Conservation (phyloP, 129 eudicot species). For the Helianthus tuberosus region DNA sequence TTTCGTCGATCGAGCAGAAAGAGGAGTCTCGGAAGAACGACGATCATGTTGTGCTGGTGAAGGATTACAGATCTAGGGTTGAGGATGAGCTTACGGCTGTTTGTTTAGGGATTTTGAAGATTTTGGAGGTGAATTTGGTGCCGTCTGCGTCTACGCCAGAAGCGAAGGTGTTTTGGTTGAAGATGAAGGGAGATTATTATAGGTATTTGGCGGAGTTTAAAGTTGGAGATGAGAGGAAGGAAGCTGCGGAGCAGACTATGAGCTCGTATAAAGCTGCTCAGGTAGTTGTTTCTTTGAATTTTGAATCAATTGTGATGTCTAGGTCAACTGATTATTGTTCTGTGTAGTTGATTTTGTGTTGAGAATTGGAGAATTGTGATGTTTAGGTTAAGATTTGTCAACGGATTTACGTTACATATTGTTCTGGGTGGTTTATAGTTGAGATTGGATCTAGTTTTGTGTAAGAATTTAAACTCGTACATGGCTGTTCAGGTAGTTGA, state of each 20-base stretch:
- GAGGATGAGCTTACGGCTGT: conserved; percentile 51
- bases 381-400: conserved; percentile 7
- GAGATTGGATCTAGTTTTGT: neutral
- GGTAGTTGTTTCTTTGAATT: conserved; percentile 27
- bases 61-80: conserved; percentile 61
- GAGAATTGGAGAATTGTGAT: neutral
- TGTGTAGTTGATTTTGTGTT: neutral
- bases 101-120: conserved; percentile 49
- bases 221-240: conserved; percentile 51
- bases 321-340: conserved; percentile 1
- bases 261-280: conserved; percentile 44
- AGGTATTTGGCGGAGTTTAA: conserved; percentile 64
- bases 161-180: conserved; percentile 64
- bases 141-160: conserved; percentile 55
- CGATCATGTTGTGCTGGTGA: conserved; percentile 50
- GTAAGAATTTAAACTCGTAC: conserved; percentile 40
- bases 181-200: conserved; percentile 72
- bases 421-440: neutral
- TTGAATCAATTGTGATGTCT: neutral
- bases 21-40: conserved; percentile 59
- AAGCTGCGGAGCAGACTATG: conserved; percentile 63
- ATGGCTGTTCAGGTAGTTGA: conserved; percentile 33
- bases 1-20: conserved; percentile 44
- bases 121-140: conserved; percentile 40
- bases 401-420: neutral